phyloP scores from a whole-genome alignment of 345 rosid species.

The Lepidium aucheri region DNA sequence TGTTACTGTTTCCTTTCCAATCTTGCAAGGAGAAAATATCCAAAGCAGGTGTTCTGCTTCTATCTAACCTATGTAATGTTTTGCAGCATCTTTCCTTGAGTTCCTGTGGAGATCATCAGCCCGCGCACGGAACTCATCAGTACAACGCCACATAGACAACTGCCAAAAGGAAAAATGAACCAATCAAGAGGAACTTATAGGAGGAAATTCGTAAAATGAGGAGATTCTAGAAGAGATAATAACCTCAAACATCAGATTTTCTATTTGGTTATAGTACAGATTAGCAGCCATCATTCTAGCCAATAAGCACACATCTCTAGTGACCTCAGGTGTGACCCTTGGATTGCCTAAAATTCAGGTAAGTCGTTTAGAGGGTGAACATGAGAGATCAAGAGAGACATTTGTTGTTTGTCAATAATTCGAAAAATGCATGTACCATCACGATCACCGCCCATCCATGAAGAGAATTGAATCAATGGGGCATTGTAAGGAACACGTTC shows the following conservation, averaged over 20 bases:
- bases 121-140: slow-evolving; percentile 74
- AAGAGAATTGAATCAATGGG: slow-evolving; percentile 94
- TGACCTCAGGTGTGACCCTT: slow-evolving; percentile 98
- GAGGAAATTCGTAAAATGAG: neutral
- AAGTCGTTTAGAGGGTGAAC: neutral
- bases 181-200: neutral
- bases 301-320: slow-evolving; percentile 94
- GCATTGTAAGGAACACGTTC: slow-evolving; percentile 98
- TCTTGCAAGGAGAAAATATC: neutral
- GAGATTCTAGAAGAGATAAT: neutral
- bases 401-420: neutral
- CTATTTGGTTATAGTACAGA: slow-evolving; percentile 83
- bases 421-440: slow-evolving; percentile 45
- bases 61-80: slow-evolving; percentile 88
- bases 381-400: neutral
- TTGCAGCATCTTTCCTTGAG: slow-evolving; percentile 85
- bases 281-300: slow-evolving; percentile 99
- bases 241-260: slow-evolving; percentile 98
- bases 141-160: slow-evolving; percentile 99
- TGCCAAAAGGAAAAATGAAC: slow-evolving; percentile 27
- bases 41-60: neutral
- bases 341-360: slow-evolving; percentile 61
- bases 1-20: neutral
- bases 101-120: slow-evolving; percentile 71
- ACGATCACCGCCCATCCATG: slow-evolving; percentile 99